Evolutionary conservation across 805 yeast species (phyloP).

Genomic region (Candida parachauliodes): DNA sequence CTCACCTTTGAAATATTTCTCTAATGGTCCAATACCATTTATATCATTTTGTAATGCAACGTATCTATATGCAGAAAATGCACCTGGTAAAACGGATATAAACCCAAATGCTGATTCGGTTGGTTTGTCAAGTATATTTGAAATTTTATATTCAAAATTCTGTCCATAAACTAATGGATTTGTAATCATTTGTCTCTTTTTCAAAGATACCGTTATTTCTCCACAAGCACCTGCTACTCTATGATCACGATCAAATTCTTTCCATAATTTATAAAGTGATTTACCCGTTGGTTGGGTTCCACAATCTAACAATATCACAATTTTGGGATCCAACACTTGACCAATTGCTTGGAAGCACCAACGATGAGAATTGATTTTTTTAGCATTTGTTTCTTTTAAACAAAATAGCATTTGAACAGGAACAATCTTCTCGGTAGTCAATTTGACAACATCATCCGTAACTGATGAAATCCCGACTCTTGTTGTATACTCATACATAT

Average conservation of each 20-base stretch:
- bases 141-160: constrained; percentile 64
- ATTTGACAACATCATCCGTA: constrained; percentile 49
- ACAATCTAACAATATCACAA: constrained; percentile 56
- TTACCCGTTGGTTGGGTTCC: constrained; percentile 62
- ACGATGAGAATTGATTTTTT: constrained; percentile 64
- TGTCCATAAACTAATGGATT: constrained; percentile 65
- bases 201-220: constrained; percentile 60
- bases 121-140: constrained; percentile 65
- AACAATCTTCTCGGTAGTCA: constrained; percentile 50
- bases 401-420: constrained; percentile 63
- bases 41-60: constrained; percentile 55
- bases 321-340: constrained; percentile 53
- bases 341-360: constrained; percentile 69
- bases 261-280: constrained; percentile 58
- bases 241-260: constrained; percentile 55
- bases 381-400: constrained; percentile 58
- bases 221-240: constrained; percentile 71
- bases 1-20: constrained; percentile 66
- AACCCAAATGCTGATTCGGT: constrained; percentile 63
- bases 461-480: constrained; percentile 46
- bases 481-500: constrained; percentile 64
- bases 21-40: constrained; percentile 55
- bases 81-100: constrained; percentile 65
- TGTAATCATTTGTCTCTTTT: constrained; percentile 42
- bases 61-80: constrained; percentile 62